A percentile compares a stretch with the other conserved stretches of the same genome.
phyloP scores from a whole-genome alignment of 768 basidiomycete species.

The Podaxis carcinomalis region DNA sequence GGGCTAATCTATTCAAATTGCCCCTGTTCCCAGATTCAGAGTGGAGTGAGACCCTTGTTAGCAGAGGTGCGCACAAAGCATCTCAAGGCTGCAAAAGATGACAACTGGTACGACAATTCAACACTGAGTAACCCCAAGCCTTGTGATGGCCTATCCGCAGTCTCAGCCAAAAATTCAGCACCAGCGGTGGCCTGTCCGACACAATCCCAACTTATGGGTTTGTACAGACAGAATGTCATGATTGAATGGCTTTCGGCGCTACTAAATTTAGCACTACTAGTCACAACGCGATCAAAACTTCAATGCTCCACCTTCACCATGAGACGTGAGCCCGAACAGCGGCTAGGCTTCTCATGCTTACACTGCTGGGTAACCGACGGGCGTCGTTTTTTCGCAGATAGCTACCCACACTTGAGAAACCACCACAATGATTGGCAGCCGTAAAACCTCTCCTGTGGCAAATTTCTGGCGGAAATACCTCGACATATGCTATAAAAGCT shows the following conservation, averaged over 20 bases:
- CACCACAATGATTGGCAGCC: slow-evolving; percentile 2
- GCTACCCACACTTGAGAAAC: slow-evolving; percentile 9
- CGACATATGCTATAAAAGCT: slow-evolving; percentile 1
- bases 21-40: background rate
- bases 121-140: background rate
- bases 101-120: background rate
- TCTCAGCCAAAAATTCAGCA: background rate
- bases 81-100: background rate
- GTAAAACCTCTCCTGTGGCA: background rate
- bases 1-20: background rate
- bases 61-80: background rate
- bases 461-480: slow-evolving; percentile 3
- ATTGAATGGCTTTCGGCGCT: background rate
- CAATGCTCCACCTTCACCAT: slow-evolving; percentile 4
- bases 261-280: background rate
- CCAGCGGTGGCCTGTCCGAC: background rate
- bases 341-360: background rate
- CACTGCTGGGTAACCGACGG: background rate
- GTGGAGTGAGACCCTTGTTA: background rate
- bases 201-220: background rate
- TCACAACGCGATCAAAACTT: background rate
- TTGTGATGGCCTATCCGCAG: background rate
- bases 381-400: background rate
- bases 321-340: background rate
- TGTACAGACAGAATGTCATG: background rate